Conservation (phyloP, 306 rosid species). For the Corylus avellana region DNA sequence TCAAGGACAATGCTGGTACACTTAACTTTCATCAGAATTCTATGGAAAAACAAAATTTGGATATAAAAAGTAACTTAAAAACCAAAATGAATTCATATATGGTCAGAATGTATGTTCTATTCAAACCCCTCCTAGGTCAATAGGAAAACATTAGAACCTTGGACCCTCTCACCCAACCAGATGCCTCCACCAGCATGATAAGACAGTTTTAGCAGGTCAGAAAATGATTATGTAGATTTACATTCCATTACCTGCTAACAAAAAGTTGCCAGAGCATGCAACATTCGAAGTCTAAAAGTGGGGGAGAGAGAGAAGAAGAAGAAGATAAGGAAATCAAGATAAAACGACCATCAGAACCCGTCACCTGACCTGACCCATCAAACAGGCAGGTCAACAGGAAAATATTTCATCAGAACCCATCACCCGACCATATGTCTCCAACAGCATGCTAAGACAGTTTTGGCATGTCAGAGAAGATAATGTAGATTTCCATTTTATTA, state of each 20-base stretch:
- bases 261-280: neutral
- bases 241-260: neutral
- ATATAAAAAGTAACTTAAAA: neutral
- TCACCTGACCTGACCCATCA: neutral
- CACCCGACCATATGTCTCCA: neutral
- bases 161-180: neutral
- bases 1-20: slow-evolving; percentile 13
- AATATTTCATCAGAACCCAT: neutral
- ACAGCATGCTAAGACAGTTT: slow-evolving; percentile 3
- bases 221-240: neutral
- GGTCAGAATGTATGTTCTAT: neutral
- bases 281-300: neutral
- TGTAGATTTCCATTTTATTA: neutral
- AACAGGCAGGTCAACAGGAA: neutral
- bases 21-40: neutral
- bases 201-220: slow-evolving; percentile 3
- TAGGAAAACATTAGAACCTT: slow-evolving; percentile 2
- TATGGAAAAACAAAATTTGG: neutral
- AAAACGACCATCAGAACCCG: neutral
- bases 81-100: neutral
- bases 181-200: neutral
- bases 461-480: neutral
- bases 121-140: neutral
- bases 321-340: too few species aligned
- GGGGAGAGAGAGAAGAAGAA: neutral